Conservation (phyloP, 331 rosid species). For the Arachis monticola region DNA sequence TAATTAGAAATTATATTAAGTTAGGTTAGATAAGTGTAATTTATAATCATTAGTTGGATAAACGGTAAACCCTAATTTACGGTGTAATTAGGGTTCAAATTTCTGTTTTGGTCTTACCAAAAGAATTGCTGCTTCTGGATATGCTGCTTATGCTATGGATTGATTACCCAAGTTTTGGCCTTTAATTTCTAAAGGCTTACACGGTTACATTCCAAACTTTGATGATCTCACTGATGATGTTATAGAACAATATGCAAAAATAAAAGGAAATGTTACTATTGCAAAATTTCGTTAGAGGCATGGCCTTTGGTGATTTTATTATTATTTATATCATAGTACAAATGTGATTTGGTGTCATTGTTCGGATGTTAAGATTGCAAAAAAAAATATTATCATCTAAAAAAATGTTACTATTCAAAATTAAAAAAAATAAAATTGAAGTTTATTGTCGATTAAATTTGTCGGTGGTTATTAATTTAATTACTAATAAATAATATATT, state of each 20-base stretch:
- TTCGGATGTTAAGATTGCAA: slow-evolving; percentile 65
- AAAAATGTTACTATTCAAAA: too few relatives aligned
- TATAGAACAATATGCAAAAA: slow-evolving; percentile 66
- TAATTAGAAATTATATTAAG: too few relatives aligned
- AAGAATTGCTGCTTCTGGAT: slow-evolving; percentile 80
- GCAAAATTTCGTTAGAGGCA: neutral
- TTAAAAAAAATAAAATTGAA: too few relatives aligned
- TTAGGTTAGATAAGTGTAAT: too few relatives aligned
- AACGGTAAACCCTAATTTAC: too few relatives aligned
- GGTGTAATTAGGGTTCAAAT: neutral
- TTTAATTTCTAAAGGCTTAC: slow-evolving; percentile 75
- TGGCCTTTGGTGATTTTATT: neutral
- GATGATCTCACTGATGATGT: slow-evolving; percentile 71
- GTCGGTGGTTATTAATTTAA: too few relatives aligned
- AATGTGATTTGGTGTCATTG: slow-evolving; percentile 47
- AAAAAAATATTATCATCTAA: slow-evolving; percentile 72
- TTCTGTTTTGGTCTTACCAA: slow-evolving; percentile 72
- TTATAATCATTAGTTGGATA: too few relatives aligned
- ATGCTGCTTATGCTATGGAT: slow-evolving; percentile 69
- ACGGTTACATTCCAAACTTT: slow-evolving; percentile 78
- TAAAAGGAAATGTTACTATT: slow-evolving; percentile 50
- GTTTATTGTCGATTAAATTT: too few relatives aligned
- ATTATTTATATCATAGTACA: slow-evolving; percentile 17
- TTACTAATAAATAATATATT: too few relatives aligned
- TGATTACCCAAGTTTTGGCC: slow-evolving; percentile 91